Percentiles rank a stretch among this genome's conserved stretches.
Evolutionary conservation across 2,329 filamentous ascomycete species (phyloP).

Genomic region (Dryadomyces sulphureus): DNA sequence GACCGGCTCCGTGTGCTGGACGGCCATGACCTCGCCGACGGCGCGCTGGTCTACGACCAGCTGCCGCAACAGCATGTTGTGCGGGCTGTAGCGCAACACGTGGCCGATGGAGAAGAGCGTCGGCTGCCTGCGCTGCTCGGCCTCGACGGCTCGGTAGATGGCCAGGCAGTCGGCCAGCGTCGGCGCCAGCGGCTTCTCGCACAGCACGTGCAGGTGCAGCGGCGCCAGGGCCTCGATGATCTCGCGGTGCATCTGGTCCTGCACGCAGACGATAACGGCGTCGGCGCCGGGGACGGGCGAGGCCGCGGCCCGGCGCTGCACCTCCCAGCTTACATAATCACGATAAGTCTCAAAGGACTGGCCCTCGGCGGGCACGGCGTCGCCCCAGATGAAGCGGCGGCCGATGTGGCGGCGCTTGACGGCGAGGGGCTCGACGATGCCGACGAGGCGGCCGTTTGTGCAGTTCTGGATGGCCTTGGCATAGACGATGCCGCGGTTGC

Average conservation of each 20-base stretch:
- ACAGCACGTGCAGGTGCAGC: slow-evolving; percentile 69
- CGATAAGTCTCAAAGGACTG: slow-evolving; percentile 62
- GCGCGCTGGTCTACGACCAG: slow-evolving; percentile 59
- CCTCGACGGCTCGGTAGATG: slow-evolving; percentile 46
- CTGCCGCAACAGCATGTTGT: slow-evolving; percentile 73
- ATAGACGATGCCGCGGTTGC: slow-evolving; percentile 40
- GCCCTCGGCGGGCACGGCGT: slow-evolving; percentile 33
- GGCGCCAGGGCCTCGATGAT: slow-evolving; percentile 62
- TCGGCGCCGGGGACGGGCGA: slow-evolving; percentile 38
- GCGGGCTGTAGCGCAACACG: slow-evolving; percentile 82
- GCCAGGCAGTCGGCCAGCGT: slow-evolving; percentile 62
- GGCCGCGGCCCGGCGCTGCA: slow-evolving; percentile 34
- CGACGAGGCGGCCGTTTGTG: slow-evolving; percentile 54
- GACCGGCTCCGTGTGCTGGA: slow-evolving; percentile 87
- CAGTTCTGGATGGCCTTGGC: too few relatives aligned
- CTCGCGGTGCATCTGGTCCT: slow-evolving; percentile 78
- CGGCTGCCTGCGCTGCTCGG: neutral
- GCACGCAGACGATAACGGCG: slow-evolving; percentile 49
- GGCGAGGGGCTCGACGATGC: slow-evolving; percentile 65
- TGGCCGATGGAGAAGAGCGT: slow-evolving; percentile 79
- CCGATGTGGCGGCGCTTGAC: slow-evolving; percentile 66
- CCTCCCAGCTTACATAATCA: slow-evolving; percentile 63
- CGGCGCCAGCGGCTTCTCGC: slow-evolving; percentile 86
- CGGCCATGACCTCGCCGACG: slow-evolving; percentile 71
- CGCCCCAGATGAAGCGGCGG: slow-evolving; percentile 56